These are phyloP conservation scores for Phytophthora melonis DNA, from an alignment of 352 stramenopile species.

Conservation along the genomic window DNA sequence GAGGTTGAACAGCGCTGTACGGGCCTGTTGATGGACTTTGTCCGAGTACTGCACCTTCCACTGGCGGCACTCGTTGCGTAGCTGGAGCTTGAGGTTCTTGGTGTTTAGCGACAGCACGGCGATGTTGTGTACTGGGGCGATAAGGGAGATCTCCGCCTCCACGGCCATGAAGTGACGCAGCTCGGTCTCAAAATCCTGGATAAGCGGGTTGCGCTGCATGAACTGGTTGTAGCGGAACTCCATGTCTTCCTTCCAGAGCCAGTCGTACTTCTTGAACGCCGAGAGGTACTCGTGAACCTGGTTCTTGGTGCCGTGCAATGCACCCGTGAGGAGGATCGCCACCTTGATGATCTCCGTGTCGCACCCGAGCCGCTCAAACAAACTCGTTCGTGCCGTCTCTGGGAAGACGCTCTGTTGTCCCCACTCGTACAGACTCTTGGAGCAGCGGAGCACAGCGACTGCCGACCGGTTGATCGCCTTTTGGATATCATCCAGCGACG, in stretches of 20 bases:
- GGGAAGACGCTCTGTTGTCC: conserved; percentile 71
- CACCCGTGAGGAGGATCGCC: conserved; percentile 84
- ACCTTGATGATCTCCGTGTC: conserved; percentile 92
- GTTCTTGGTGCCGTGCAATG: conserved; percentile 86
- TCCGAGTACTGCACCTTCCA: conserved; percentile 91
- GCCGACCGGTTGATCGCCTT: conserved; percentile 85
- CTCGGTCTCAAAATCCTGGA: conserved; percentile 87
- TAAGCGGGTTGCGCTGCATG: conserved; percentile 80
- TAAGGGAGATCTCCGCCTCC: conserved; percentile 79
- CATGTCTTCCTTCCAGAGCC: conserved; percentile 93
- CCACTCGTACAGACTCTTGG: conserved; percentile 85
- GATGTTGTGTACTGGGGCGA: conserved; percentile 87
- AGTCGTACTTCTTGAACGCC: conserved; percentile 91
- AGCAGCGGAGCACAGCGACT: conserved; percentile 83
- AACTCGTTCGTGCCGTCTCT: conserved; percentile 55
- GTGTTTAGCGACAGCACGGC: conserved; percentile 88
- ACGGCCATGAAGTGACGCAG: conserved; percentile 86
- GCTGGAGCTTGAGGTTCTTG: conserved; percentile 89
- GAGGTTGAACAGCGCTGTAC: conserved; percentile 65
- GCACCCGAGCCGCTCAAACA: conserved; percentile 88
- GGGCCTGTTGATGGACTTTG: conserved; percentile 82
- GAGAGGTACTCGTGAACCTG: conserved; percentile 85
- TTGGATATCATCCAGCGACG: conserved; percentile 88
- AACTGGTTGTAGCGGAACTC: conserved; percentile 89
- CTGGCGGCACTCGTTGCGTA: conserved; percentile 85